Evolutionary conservation across 768 basidiomycete genomes (phyloP).

Genomic region (Russula sp.): DNA sequence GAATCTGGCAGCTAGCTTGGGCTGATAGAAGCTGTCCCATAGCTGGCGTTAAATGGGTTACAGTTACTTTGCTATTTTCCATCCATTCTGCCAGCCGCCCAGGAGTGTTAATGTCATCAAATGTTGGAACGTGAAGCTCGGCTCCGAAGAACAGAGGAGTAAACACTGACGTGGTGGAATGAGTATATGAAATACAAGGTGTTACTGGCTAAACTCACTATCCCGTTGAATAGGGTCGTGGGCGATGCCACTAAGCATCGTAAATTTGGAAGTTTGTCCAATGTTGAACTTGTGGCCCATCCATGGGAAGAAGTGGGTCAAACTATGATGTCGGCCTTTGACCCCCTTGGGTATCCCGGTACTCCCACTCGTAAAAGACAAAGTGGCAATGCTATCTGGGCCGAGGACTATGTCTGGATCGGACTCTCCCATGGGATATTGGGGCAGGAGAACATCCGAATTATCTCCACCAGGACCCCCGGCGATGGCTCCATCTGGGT

Average conservation of each 20-base stretch:
- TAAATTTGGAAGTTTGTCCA: constrained; percentile 74
- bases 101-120: constrained; percentile 95
- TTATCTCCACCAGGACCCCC: constrained; percentile 53
- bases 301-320: constrained; percentile 99
- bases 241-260: constrained; percentile 98
- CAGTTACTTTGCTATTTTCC: constrained; percentile 83
- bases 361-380: constrained; percentile 96
- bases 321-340: constrained; percentile 86
- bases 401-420: constrained; percentile 84
- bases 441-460: constrained; percentile 60
- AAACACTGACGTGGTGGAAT: constrained; percentile 62
- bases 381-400: constrained; percentile 92
- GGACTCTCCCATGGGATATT: constrained; percentile 52
- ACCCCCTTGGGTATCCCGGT: constrained; percentile 99
- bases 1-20: constrained; percentile 76
- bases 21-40: constrained; percentile 99
- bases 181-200: constrained; percentile 7
- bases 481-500: constrained; percentile 56
- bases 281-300: constrained; percentile 89
- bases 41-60: constrained; percentile 98
- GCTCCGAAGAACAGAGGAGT: constrained; percentile 98
- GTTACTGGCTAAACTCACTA: constrained; percentile 57
- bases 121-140: constrained; percentile 90
- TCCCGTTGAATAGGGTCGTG: constrained; percentile 99
- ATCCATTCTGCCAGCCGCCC: constrained; percentile 98